Evolutionary conservation across 352 stramenopile genomes (phyloP), one percentile per base, ranked within the genome.

Genomic region (Globisporangium spinosum): DNA sequence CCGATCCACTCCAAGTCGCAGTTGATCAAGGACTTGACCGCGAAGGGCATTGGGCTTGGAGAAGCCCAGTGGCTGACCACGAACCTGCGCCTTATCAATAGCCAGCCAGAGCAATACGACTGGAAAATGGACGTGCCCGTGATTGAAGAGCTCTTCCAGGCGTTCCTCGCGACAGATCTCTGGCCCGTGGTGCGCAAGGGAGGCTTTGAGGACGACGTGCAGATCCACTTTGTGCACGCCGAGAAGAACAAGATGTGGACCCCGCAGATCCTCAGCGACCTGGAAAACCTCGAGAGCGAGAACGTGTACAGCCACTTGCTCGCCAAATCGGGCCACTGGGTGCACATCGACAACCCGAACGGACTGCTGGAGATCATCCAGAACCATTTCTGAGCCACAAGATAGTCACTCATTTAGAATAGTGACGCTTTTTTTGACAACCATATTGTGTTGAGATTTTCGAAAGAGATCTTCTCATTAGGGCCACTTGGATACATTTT

Each of bases 121-220:
- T 94, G 86, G 86, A 94, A 93, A 69, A 92, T 93, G 84, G 72
- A 93, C 66, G 75, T 92, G 1, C 71, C 78, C 22, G 83, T 92
- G 25, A 80, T 94, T 66, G 84, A 93, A 57, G 58, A 87, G 69
- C 77, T 94, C 54, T 93, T 92, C 65, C 35, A 75, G 20, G 88
- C 83, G 13, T 94, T 93, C 63, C 57, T 91, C 20, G 58, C 70
- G 0, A 80, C 76, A n/a, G 86, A 94, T 47, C 71, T 91, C 22
- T 93, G 84, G 85, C 82, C 85, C 9, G 68, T 89, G 0, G 74
- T 94, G 25, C 45, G 25, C 68, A 76, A 34, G 67, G 80, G 55
- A 56, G 75, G 23, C 70, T 69, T 60, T 8, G 62, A 66, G 58
- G 71, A 56, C 9, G 71, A 83, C 59, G 73, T 82, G 51, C 71